A percentile compares a stretch with the other conserved stretches of the same genome.
Evolutionary conservation across 2,329 filamentous ascomycete genomes (phyloP).

Genomic region (Penicillium sp.): DNA sequence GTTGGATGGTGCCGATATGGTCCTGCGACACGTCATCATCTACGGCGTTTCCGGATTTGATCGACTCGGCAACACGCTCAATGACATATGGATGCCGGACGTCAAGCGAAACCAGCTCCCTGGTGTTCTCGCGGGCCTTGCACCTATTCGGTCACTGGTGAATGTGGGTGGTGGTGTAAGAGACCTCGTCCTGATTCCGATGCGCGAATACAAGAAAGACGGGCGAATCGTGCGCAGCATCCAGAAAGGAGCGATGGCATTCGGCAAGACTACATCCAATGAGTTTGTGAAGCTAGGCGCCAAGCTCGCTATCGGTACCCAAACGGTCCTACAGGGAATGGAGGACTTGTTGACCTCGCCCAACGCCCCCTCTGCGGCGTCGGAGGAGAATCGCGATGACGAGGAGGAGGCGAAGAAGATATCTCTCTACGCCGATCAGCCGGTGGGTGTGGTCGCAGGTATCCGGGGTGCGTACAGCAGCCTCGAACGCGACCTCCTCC

Average conservation of each 20-base stretch:
- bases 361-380: conserved; percentile 33
- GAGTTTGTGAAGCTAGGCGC: conserved; percentile 93
- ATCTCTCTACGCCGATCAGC: conserved; percentile 90
- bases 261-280: conserved; percentile 87
- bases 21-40: conserved; percentile 80
- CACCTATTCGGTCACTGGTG: conserved; percentile 81
- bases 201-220: conserved; percentile 90
- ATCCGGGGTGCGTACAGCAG: conserved; percentile 76
- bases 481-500: conserved; percentile 77
- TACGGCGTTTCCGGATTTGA: conserved; percentile 92
- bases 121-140: conserved; percentile 79
- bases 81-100: conserved; percentile 95
- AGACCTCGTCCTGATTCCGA: conserved; percentile 81
- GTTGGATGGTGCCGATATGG: conserved; percentile 80
- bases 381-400: conserved; percentile 59
- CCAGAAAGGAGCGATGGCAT: conserved; percentile 81
- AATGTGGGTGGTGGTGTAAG: conserved; percentile 84
- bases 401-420: conserved; percentile 71
- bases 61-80: conserved; percentile 78
- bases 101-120: conserved; percentile 85
- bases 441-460: conserved; percentile 80
- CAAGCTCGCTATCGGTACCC: conserved; percentile 89
- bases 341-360: conserved; percentile 64
- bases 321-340: conserved; percentile 83
- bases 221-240: conserved; percentile 87